Percentiles rank a stretch among this genome's conserved stretches.
Conservation (phyloP, 345 rosid species). For the Isatis tinctoria region DNA sequence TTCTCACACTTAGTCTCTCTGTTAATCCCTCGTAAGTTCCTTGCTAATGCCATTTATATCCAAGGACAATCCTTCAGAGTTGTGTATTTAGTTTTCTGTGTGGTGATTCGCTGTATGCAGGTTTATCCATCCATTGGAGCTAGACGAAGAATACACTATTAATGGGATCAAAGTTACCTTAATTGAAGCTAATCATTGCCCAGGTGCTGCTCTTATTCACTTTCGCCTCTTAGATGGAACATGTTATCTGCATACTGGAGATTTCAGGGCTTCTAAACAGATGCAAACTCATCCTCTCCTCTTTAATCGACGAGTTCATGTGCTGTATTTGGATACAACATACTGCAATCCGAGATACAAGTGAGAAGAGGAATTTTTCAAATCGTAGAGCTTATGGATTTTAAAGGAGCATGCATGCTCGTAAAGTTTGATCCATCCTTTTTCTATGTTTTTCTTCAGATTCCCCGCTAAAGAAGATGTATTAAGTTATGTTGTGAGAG, state of each 20-base stretch:
- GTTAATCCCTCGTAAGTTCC: constrained; percentile 49
- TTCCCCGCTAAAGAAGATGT: constrained; percentile 77
- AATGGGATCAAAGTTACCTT: constrained; percentile 57
- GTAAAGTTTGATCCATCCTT: background rate
- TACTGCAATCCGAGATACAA: constrained; percentile 77
- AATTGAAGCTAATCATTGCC: constrained; percentile 78
- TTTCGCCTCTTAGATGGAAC: constrained; percentile 54
- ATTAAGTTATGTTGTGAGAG: constrained; percentile 47
- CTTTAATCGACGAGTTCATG: constrained; percentile 43
- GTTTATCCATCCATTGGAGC: constrained; percentile 51
- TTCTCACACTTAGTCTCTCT: constrained; percentile 54
- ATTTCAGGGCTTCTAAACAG: constrained; percentile 67
- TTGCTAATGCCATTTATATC: background rate
- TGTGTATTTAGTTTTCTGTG: constrained; percentile 4
- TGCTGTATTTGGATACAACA: constrained; percentile 74
- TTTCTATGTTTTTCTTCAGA: constrained; percentile 36
- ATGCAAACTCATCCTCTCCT: constrained; percentile 64
- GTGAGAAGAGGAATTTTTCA: constrained; percentile 27
- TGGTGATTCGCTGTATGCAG: constrained; percentile 31
- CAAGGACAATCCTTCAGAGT: background rate
- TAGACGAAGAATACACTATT: constrained; percentile 46
- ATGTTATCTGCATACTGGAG: constrained; percentile 75
- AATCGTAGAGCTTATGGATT: background rate
- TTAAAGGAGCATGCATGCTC: background rate
- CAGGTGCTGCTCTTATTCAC: constrained; percentile 71